phyloP scores from a whole-genome alignment of 768 basidiomycete species.

The Clathrus columnatus region DNA sequence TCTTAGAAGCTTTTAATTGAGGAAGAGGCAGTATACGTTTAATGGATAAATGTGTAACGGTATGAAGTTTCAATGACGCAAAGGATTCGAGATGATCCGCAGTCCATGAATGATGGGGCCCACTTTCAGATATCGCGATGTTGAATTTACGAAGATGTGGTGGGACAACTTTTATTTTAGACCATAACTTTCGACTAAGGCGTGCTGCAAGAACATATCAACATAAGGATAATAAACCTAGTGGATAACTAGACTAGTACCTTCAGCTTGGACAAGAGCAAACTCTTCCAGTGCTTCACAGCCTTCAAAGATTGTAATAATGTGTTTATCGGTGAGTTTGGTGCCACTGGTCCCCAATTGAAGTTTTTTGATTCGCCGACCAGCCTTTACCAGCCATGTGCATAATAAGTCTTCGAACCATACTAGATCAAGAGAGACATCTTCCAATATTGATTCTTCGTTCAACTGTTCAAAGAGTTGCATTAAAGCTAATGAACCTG shows the following conservation, averaged over 20 bases:
- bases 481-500: conserved; percentile 25
- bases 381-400: conserved; percentile 25
- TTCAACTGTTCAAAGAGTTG: conserved; percentile 20
- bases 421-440: conserved; percentile 27
- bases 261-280: conserved; percentile 29
- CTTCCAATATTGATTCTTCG: conserved; percentile 25
- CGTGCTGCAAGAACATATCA: conserved; percentile 21
- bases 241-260: conserved; percentile 14
- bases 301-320: conserved; percentile 26
- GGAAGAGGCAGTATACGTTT: conserved; percentile 20
- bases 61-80: conserved; percentile 21
- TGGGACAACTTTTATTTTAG: conserved; percentile 22
- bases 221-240: background rate
- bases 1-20: conserved; percentile 14
- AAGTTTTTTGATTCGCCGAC: conserved; percentile 23
- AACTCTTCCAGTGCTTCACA: conserved; percentile 27
- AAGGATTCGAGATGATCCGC: conserved; percentile 31
- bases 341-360: conserved; percentile 29
- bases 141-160: conserved; percentile 20
- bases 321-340: conserved; percentile 28
- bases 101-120: conserved; percentile 32
- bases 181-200: conserved; percentile 28
- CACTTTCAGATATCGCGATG: conserved; percentile 24
- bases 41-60: conserved; percentile 21
- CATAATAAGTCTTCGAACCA: conserved; percentile 34